Percentiles rank a stretch among this genome's conserved stretches.
These are phyloP conservation scores for Lentinula novae-zelandiae DNA, from an alignment of 1,284 basidiomycete genomes.

Conservation along the genomic window DNA sequence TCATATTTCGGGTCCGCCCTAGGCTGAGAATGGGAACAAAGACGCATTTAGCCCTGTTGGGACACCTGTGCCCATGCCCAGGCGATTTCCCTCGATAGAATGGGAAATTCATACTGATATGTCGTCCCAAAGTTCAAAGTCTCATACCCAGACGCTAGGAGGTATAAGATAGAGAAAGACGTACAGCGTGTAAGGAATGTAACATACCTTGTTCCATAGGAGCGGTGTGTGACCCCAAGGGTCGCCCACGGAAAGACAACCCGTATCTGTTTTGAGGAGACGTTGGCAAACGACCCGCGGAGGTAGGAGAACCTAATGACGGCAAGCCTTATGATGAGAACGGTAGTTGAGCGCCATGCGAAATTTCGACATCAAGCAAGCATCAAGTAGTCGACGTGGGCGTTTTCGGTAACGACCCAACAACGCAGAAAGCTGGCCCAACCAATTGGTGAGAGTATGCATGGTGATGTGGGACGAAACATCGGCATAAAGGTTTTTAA, in stretches of 20 bases:
- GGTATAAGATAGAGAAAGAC: background rate
- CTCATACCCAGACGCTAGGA: background rate
- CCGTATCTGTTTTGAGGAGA: background rate
- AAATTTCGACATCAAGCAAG: background rate
- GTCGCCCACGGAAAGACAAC: background rate
- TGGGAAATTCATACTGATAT: background rate
- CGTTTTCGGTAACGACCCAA: background rate
- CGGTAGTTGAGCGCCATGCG: background rate
- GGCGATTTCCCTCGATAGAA: background rate
- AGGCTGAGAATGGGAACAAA: background rate
- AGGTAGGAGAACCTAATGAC: background rate
- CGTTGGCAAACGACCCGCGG: background rate
- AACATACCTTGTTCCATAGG: background rate
- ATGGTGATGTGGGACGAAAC: background rate
- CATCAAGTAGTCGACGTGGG: background rate
- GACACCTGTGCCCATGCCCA: background rate
- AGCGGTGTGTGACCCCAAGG: background rate
- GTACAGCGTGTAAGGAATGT: background rate
- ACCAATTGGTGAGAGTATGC: background rate
- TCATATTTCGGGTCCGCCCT: background rate
- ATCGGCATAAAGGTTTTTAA: background rate
- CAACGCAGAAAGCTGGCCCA: background rate
- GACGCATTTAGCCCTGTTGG: background rate
- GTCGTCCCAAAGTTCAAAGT: background rate
- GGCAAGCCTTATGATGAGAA: background rate